A percentile compares a stretch with the other conserved stretches of the same genome.
These are phyloP conservation scores for Fomitopsis schrenkii DNA, from an alignment of 1,284 basidiomycete genomes.

Conservation along the genomic window DNA sequence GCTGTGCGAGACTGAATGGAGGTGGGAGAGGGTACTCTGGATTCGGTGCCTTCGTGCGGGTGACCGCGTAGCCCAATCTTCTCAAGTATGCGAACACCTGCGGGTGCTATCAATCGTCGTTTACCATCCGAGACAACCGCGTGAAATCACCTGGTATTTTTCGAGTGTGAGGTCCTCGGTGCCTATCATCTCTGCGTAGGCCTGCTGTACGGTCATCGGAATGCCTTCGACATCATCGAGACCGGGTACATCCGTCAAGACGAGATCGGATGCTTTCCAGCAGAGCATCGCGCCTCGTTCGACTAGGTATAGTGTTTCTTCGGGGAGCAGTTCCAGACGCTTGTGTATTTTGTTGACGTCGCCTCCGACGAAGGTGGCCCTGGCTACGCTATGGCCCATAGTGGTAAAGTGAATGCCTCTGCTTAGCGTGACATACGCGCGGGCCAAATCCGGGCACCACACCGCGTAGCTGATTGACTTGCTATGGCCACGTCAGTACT, in stretches of 20 bases:
- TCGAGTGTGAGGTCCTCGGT: constrained; percentile 76
- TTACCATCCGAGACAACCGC: background rate
- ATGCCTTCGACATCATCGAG: constrained; percentile 48
- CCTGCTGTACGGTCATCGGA: constrained; percentile 90
- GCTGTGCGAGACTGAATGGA: constrained; percentile 18
- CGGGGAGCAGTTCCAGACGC: constrained; percentile 83
- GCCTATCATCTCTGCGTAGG: constrained; percentile 81
- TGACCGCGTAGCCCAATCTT: constrained; percentile 88
- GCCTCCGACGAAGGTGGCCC: constrained; percentile 28
- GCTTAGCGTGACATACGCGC: constrained; percentile 64
- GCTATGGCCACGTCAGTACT: constrained; percentile 32
- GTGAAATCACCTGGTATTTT: constrained; percentile 68
- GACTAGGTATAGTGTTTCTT: constrained; percentile 90
- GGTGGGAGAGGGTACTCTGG: constrained; percentile 54
- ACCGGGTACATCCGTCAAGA: constrained; percentile 24
- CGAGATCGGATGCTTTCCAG: constrained; percentile 48
- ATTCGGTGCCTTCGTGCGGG: constrained; percentile 62
- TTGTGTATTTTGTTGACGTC: constrained; percentile 43
- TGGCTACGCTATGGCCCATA: constrained; percentile 72
- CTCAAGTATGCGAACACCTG: constrained; percentile 92
- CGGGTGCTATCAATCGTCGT: background rate
- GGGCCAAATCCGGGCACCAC: constrained; percentile 62
- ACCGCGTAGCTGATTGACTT: constrained; percentile 72
- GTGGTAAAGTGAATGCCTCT: constrained; percentile 77
- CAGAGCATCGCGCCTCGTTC: constrained; percentile 87